A percentile compares a stretch with the other conserved stretches of the same genome.
Evolutionary conservation across 805 yeast species (phyloP).

Genomic region (Lipomyces lipofer): DNA sequence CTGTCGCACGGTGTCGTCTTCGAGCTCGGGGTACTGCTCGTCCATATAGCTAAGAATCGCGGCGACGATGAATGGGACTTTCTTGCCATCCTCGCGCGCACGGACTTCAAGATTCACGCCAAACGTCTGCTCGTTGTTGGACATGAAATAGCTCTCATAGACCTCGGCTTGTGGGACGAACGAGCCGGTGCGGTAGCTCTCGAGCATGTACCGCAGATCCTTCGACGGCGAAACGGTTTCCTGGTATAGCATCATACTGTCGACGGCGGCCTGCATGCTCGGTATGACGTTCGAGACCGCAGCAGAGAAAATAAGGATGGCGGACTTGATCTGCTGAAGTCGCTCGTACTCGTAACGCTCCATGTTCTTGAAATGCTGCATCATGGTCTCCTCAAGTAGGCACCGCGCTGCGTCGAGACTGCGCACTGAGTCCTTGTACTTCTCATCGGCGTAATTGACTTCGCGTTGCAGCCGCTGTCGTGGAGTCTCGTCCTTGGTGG

Average conservation of each 20-base stretch:
- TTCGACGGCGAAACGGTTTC: slow-evolving; percentile 69
- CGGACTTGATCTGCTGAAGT: slow-evolving; percentile 71
- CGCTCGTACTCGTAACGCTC: slow-evolving; percentile 82
- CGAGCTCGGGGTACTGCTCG: slow-evolving; percentile 61
- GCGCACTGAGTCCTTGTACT: slow-evolving; percentile 55
- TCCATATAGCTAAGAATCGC: slow-evolving; percentile 68
- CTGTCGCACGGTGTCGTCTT: slow-evolving; percentile 66
- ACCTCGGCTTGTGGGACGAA: slow-evolving; percentile 70
- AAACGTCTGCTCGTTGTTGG: slow-evolving; percentile 65
- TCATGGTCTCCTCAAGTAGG: slow-evolving; percentile 65
- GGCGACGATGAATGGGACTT: slow-evolving; percentile 69
- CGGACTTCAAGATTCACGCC: slow-evolving; percentile 76
- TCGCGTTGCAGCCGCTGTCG: slow-evolving; percentile 56
- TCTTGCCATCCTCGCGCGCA: slow-evolving; percentile 67
- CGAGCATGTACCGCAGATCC: slow-evolving; percentile 66
- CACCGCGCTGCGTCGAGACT: slow-evolving; percentile 68
- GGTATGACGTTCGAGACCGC: slow-evolving; percentile 62
- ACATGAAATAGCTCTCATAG: slow-evolving; percentile 78
- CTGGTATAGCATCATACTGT: slow-evolving; percentile 62
- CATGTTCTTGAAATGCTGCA: slow-evolving; percentile 74
- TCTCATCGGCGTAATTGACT: slow-evolving; percentile 56
- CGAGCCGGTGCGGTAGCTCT: slow-evolving; percentile 69
- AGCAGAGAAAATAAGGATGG: slow-evolving; percentile 68
- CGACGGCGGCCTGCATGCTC: slow-evolving; percentile 57
- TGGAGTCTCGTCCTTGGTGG: slow-evolving; percentile 50